phyloP scores from a whole-genome alignment of 495 filamentous ascomycete species.

The Penicillium lagena region DNA sequence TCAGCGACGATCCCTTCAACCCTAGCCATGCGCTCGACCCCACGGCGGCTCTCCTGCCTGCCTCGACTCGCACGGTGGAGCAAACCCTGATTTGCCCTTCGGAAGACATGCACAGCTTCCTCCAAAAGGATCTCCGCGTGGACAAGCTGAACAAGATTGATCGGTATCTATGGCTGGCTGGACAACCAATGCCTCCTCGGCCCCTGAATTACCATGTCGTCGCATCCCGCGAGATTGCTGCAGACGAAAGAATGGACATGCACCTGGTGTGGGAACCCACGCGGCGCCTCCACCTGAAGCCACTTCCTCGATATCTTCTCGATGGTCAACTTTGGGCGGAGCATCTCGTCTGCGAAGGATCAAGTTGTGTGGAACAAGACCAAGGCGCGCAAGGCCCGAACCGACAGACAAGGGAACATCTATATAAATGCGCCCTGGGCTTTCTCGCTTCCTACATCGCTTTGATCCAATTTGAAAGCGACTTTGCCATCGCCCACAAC shows the following conservation, averaged over 20 bases:
- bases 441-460: conserved; percentile 38
- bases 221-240: conserved; percentile 4
- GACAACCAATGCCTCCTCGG: conserved; percentile 38
- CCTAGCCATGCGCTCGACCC: too few relatives aligned
- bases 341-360: conserved; percentile 3
- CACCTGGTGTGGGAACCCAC: conserved; percentile 33
- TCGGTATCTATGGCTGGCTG: conserved; percentile 42
- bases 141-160: conserved; percentile 23
- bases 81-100: too few relatives aligned
- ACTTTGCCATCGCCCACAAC: conserved; percentile 30
- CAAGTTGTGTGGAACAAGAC: neutral
- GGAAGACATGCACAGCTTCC: too few relatives aligned
- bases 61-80: too few relatives aligned
- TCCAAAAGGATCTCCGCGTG: too few relatives aligned
- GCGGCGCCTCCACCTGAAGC: conserved; percentile 36
- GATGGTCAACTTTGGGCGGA: conserved; percentile 31
- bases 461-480: conserved; percentile 37
- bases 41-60: too few relatives aligned
- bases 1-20: too few relatives aligned
- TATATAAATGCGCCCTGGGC: conserved; percentile 24
- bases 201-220: conserved; percentile 41
- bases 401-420: neutral
- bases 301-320: conserved; percentile 37
- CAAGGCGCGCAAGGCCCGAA: neutral
- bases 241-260: conserved; percentile 3